Conservation (phyloP, 2,329 filamentous ascomycete genomes). For the Apiospora saccharicola region DNA sequence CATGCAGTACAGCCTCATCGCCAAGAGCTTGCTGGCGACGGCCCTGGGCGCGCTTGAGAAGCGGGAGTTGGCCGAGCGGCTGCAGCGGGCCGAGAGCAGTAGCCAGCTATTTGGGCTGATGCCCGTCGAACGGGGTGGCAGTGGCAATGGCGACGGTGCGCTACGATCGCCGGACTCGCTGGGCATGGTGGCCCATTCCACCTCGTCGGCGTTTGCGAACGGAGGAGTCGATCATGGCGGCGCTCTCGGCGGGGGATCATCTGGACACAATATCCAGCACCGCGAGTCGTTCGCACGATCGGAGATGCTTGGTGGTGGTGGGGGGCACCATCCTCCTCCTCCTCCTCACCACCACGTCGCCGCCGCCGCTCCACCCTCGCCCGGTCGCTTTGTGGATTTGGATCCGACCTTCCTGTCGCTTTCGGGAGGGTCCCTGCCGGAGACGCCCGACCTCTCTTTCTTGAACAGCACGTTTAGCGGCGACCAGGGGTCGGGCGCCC, state of each 20-base stretch:
- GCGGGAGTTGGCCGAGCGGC: slow-evolving; percentile 55
- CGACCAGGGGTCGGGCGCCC: slow-evolving; percentile 50
- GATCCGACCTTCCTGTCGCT: slow-evolving; percentile 25
- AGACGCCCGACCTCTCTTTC: slow-evolving; percentile 47
- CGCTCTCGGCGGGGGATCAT: not conserved
- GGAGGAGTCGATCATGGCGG: not conserved
- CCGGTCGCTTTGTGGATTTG: slow-evolving; percentile 19
- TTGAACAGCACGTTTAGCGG: slow-evolving; percentile 48
- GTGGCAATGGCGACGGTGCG: not conserved
- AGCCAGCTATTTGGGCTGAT: slow-evolving; percentile 60
- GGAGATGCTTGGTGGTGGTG: slow-evolving; percentile 5
- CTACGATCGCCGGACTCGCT: not conserved
- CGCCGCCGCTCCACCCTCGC: not conserved
- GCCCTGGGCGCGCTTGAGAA: slow-evolving; percentile 56
- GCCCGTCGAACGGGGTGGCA: slow-evolving; percentile 35
- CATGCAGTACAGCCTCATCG: slow-evolving; percentile 60
- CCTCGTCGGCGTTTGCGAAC: not conserved
- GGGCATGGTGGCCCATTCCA: not conserved
- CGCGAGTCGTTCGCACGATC: slow-evolving; percentile 20
- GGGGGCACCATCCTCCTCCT: not conserved
- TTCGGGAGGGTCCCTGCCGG: not conserved
- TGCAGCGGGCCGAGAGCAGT: slow-evolving; percentile 56
- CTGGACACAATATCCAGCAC: slow-evolving; percentile 13
- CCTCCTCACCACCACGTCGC: not conserved
- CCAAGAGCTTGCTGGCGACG: slow-evolving; percentile 56